Percentiles rank a stretch among this genome's conserved stretches.
Evolutionary conservation across 192 early-diverging fungal genomes (phyloP).

Genomic region (Phycomyces blakesleeanus): DNA sequence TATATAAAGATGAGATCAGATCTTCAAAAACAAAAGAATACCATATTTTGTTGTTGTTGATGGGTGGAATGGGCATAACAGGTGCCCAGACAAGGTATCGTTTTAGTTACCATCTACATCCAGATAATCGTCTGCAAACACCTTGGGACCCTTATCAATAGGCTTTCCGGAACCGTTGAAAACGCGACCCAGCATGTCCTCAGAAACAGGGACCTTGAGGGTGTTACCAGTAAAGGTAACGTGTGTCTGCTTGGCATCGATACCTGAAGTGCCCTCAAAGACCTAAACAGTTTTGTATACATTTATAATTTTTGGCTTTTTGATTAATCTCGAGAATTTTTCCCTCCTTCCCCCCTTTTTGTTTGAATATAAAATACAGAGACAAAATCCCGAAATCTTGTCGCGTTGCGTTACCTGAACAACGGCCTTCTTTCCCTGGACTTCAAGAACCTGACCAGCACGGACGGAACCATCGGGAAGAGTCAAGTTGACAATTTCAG

Average conservation of each 20-base stretch:
- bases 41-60: too few species aligned
- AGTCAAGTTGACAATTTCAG: slow-evolving; percentile 95
- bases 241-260: slow-evolving; percentile 93
- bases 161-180: slow-evolving; percentile 99
- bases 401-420: slow-evolving; percentile 69
- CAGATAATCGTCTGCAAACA: slow-evolving; percentile 98
- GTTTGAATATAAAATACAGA: too few species aligned
- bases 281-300: slow-evolving; percentile 48
- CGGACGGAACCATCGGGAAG: slow-evolving; percentile 95
- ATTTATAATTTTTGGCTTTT: background rate
- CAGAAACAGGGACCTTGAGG: slow-evolving; percentile 94
- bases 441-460: slow-evolving; percentile 95
- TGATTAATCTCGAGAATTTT: background rate
- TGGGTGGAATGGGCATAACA: too few species aligned
- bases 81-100: too few species aligned
- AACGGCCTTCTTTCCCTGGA: slow-evolving; percentile 92
- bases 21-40: background rate
- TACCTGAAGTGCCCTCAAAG: slow-evolving; percentile 95
- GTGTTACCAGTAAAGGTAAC: slow-evolving; percentile 96
- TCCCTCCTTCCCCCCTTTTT: too few species aligned
- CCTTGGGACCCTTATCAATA: slow-evolving; percentile 98
- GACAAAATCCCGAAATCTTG: background rate
- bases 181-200: slow-evolving; percentile 98
- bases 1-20: background rate
- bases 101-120: slow-evolving; percentile 91